Evolutionary conservation across 805 yeast genomes (phyloP), one percentile per base, ranked within the genome.

Genomic region (Wickerhamomyces alni): DNA sequence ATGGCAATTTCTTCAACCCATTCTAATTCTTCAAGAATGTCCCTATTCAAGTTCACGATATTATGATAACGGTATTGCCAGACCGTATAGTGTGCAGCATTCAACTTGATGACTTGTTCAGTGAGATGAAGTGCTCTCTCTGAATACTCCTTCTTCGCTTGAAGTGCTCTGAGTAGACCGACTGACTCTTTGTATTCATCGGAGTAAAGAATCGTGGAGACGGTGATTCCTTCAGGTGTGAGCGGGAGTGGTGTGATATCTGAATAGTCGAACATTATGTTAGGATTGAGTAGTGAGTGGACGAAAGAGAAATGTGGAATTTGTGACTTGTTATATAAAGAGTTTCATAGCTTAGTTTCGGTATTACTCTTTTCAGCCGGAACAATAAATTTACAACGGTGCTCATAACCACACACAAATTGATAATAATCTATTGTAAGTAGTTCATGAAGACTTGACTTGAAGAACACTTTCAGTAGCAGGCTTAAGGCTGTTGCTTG

Each of bases 61-160:
- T 79, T 80, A 31, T 74, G 65, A 42, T 61, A 78, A 21, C 91
- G 61, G 59, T 78, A 85, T 36, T 72, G 73, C 98, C 98, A 93
- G 1, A 82, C 82, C 0, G 96, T 82, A 57, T 93, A 93, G 59
- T 91, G 96, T 0, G 97, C 95, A 1, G 97, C 88, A 29, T 86
- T 81, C 40, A 73, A 52, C 12, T 64, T 72, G 37, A 93, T 81
- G 3, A 83, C 82, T 19, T 62, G 59, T 12, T 73, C 69, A 0
- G 95, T 83, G 31, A 88, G 61, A 16, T 70, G 72, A 17, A 87
- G 61, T 0, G 95, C 87, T 42, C 98, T 67, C 30, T 75, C 79
- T 1, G 87, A 73, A 48, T 71, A 67, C 55, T 87, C 97, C 22
- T 75, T 64, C 15, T 57, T 47, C 10, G 65, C 61, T 70, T 85